Conservation (phyloP, 2,329 filamentous ascomycete genomes). For the Penicillium sp. region DNA sequence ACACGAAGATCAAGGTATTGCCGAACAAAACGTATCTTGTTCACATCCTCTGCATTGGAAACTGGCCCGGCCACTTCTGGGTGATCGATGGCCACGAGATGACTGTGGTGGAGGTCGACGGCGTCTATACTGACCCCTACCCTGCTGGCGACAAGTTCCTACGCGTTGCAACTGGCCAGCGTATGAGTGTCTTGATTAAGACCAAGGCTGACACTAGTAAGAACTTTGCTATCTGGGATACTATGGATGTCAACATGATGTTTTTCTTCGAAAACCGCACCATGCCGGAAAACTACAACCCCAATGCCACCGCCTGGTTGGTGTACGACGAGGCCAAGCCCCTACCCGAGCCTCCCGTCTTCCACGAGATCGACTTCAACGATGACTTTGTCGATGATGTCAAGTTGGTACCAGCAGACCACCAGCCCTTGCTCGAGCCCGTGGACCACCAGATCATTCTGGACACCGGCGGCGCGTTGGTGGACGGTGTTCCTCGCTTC, state of each 20-base stretch:
- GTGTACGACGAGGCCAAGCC: slow-evolving; percentile 52
- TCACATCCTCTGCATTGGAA: slow-evolving; percentile 69
- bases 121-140: slow-evolving; percentile 33
- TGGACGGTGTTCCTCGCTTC: slow-evolving; percentile 61
- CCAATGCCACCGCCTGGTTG: slow-evolving; percentile 50
- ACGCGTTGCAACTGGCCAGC: slow-evolving; percentile 67
- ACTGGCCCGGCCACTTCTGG: slow-evolving; percentile 58
- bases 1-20: slow-evolving; percentile 58
- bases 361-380: slow-evolving; percentile 56
- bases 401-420: slow-evolving; percentile 25
- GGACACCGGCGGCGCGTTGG: slow-evolving; percentile 61
- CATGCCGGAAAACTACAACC: slow-evolving; percentile 64
- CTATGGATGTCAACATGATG: slow-evolving; percentile 63
- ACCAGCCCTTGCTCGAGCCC: slow-evolving; percentile 26
- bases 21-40: slow-evolving; percentile 71
- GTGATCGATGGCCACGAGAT: slow-evolving; percentile 45
- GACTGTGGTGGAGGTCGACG: slow-evolving; percentile 40
- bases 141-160: slow-evolving; percentile 57
- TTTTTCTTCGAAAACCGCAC: slow-evolving; percentile 30
- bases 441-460: slow-evolving; percentile 33
- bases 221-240: slow-evolving; percentile 67
- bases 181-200: slow-evolving; percentile 55
- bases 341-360: slow-evolving; percentile 48
- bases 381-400: slow-evolving; percentile 65
- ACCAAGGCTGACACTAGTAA: slow-evolving; percentile 59